Evolutionary conservation across 2,329 filamentous ascomycete species (phyloP), one percentile per base, ranked within the genome.

Genomic region (Calonectria pseudoturangicola): DNA sequence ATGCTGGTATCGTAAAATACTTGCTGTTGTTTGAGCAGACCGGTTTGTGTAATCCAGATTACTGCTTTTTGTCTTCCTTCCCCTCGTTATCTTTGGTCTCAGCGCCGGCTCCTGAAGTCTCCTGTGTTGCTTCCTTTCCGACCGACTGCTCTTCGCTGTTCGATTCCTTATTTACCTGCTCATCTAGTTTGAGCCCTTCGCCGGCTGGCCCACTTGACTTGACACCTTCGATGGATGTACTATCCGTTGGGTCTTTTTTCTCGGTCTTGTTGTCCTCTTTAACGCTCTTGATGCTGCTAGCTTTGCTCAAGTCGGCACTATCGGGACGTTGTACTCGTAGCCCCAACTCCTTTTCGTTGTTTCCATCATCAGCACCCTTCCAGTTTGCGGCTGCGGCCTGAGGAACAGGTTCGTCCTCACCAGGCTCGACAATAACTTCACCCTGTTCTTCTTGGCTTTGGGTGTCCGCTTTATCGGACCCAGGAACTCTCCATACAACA

Each of bases 331-430:
- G 89, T 5, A 88, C 89, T 33, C 93, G 86, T 63, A 97, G 80
- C 0, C 95, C 95, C 1, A 97, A 85, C 60, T 92, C 89, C 80
- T 92, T 94, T 73, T 90, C 87, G 15, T 87, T 84, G 8, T 67
- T 74, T 0, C 28, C 45, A 51, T 86, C 85, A 51, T 88, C 85
- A 0, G 82, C 86, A 1, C 93, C 93, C 72, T 92, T 92, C 95
- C 95, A 98, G 80, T 97, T 91, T 0, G 95, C 91, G 1, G 94
- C 85, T 60, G 86, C 83, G 76, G 90, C 90, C 84, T 98, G 93
- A 1, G 90, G 90, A 5, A 98, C 92, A 0, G 91, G 89, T 65
- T 93, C 91, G 4, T 92, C 91, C 43, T 90, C 87, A 18, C 87
- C 87, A 0, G 95, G 94, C 82, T 95, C 91, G 1, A 85, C 87